Conservation (phyloP, 2,329 filamentous ascomycete species). For the Leptographium procerum region DNA sequence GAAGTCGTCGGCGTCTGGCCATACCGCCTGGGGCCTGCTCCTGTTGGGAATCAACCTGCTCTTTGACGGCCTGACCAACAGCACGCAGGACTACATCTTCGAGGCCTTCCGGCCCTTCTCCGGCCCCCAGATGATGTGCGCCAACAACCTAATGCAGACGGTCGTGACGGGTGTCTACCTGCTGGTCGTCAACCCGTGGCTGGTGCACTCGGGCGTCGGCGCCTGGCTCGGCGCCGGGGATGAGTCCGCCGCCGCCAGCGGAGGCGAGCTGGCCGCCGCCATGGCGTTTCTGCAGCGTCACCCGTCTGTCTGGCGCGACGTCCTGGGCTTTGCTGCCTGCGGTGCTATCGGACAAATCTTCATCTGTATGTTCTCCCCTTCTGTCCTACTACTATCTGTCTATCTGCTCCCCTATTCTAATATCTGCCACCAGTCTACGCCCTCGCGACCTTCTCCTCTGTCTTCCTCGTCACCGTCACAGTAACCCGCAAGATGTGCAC, state of each 20-base stretch:
- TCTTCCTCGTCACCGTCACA: constrained; percentile 89
- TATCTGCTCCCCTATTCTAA: neutral
- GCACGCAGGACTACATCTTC: constrained; percentile 93
- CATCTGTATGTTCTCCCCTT: constrained; percentile 62
- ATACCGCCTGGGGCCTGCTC: constrained; percentile 67
- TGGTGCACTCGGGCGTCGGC: constrained; percentile 56
- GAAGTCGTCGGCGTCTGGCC: constrained; percentile 31
- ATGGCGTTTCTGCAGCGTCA: constrained; percentile 69
- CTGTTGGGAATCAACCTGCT: constrained; percentile 81
- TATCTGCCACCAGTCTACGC: constrained; percentile 58
- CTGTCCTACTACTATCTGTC: neutral
- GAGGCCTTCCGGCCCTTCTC: constrained; percentile 65
- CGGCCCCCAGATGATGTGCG: constrained; percentile 99
- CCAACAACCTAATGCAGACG: constrained; percentile 83
- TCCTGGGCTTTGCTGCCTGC: constrained; percentile 79
- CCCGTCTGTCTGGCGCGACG: constrained; percentile 74
- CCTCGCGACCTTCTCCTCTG: constrained; percentile 78
- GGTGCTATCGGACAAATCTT: constrained; percentile 93
- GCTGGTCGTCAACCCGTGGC: constrained; percentile 61
- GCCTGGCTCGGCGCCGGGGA: constrained; percentile 59
- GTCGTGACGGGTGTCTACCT: constrained; percentile 67
- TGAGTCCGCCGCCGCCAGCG: constrained; percentile 36
- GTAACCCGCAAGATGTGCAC: constrained; percentile 99
- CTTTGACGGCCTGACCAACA: constrained; percentile 93
- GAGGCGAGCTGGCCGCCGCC: constrained; percentile 71